Percentiles rank a stretch among this genome's conserved stretches.
These are phyloP conservation scores for Panellus pusillus DNA, from an alignment of 768 basidiomycete species.

Conservation along the genomic window DNA sequence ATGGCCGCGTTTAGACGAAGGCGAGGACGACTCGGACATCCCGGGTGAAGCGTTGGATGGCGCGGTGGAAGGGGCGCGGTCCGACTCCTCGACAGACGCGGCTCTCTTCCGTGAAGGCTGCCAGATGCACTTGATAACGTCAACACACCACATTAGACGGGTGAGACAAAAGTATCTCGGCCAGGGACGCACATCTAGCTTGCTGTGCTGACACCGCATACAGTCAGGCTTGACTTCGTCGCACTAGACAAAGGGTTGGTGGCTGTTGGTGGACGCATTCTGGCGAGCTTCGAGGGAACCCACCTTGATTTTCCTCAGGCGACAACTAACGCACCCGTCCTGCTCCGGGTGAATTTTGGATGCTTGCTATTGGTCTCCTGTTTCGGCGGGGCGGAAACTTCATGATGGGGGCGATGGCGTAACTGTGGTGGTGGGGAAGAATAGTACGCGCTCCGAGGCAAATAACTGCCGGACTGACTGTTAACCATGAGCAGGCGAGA, in stretches of 20 bases:
- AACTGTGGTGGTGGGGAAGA: conserved; percentile 36
- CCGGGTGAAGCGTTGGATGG: conserved; percentile 57
- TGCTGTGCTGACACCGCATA: conserved; percentile 82
- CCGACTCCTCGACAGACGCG: too few relatives aligned
- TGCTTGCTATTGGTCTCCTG: conserved; percentile 66
- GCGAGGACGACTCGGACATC: conserved; percentile 69
- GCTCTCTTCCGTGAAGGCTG: conserved; percentile 75
- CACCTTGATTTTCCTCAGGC: too few relatives aligned
- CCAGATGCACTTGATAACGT: conserved; percentile 76
- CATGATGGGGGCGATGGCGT: conserved; percentile 47
- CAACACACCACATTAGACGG: conserved; percentile 14
- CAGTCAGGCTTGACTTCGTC: conserved; percentile 90
- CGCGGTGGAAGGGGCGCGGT: conserved; percentile 68
- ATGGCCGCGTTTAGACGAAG: conserved; percentile 60
- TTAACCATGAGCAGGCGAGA: too few relatives aligned
- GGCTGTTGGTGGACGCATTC: too few relatives aligned
- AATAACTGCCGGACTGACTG: too few relatives aligned
- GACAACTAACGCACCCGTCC: conserved; percentile 96
- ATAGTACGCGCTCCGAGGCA: too few relatives aligned
- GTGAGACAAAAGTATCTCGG: not conserved
- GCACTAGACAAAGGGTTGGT: too few relatives aligned
- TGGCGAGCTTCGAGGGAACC: too few relatives aligned
- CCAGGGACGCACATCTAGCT: conserved; percentile 64
- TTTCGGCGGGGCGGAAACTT: conserved; percentile 48
- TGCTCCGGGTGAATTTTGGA: conserved; percentile 92